A percentile compares a stretch with the other conserved stretches of the same genome.
phyloP scores from a whole-genome alignment of 2,329 filamentous ascomycete species.

The Ophiocordyceps camponoti-saundersi region DNA sequence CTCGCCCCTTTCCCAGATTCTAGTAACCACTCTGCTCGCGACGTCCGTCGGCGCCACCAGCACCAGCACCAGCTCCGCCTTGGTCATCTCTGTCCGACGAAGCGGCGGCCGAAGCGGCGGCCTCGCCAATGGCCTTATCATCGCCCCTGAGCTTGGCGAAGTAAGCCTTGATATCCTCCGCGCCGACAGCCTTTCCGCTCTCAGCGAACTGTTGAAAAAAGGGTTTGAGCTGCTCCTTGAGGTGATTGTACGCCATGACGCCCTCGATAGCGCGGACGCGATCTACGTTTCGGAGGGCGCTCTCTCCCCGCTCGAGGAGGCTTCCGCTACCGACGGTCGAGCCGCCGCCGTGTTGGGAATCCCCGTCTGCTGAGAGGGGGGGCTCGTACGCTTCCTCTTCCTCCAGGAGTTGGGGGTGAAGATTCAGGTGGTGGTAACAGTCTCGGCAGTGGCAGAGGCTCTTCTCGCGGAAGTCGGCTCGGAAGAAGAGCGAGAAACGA shows the following conservation, averaged over 20 bases:
- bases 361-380: slow-evolving; percentile 53
- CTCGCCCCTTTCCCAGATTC: background rate
- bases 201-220: slow-evolving; percentile 92
- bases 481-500: slow-evolving; percentile 69
- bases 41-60: slow-evolving; percentile 15
- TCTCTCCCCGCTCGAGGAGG: slow-evolving; percentile 81
- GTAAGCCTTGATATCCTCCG: slow-evolving; percentile 91
- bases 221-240: slow-evolving; percentile 88
- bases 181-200: slow-evolving; percentile 71
- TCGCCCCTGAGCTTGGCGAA: slow-evolving; percentile 91
- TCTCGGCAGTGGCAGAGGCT: slow-evolving; percentile 59
- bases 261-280: slow-evolving; percentile 88
- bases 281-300: slow-evolving; percentile 79
- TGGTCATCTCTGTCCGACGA: slow-evolving; percentile 8
- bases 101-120: slow-evolving; percentile 30
- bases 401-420: slow-evolving; percentile 68
- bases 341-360: slow-evolving; percentile 33
- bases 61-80: slow-evolving; percentile 13
- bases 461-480: slow-evolving; percentile 58
- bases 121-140: slow-evolving; percentile 52
- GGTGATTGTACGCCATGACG: slow-evolving; percentile 93
- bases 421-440: slow-evolving; percentile 60
- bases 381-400: slow-evolving; percentile 93
- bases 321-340: slow-evolving; percentile 59
- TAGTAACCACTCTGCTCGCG: slow-evolving; percentile 38